These are phyloP conservation scores for Litsea cubeba DNA, from an alignment of 164 flowering plant genomes.

Conservation along the genomic window DNA sequence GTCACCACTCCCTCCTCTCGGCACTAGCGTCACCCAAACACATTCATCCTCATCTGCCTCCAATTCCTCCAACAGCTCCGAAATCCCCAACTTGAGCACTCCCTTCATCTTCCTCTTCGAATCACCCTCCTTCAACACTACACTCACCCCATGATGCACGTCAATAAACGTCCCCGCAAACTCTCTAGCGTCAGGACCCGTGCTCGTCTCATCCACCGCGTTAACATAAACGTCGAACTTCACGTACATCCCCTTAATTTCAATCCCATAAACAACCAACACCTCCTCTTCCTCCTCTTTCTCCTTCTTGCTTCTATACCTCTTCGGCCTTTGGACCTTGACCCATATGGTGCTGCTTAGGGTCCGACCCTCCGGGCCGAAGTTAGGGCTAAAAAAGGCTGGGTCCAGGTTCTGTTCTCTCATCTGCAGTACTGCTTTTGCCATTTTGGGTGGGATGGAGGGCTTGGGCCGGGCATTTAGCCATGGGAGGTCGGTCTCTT, in stretches of 20 bases:
- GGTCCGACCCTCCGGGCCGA: slow-evolving; percentile 12
- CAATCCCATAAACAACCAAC: slow-evolving; percentile 15
- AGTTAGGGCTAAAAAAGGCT: neutral
- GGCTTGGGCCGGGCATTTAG: slow-evolving; percentile 25
- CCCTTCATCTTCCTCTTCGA: slow-evolving; percentile 13
- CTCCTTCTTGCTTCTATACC: neutral
- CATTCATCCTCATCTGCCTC: slow-evolving; percentile 26
- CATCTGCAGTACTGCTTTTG: slow-evolving; percentile 14
- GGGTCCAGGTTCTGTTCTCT: neutral
- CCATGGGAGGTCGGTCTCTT: slow-evolving; percentile 14
- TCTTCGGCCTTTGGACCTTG: slow-evolving; percentile 5
- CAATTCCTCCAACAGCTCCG: slow-evolving; percentile 20
- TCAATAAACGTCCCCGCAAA: slow-evolving; percentile 26
- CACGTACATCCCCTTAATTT: slow-evolving; percentile 19
- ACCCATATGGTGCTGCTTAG: slow-evolving; percentile 10
- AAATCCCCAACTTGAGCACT: slow-evolving; percentile 21
- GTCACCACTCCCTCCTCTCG: slow-evolving; percentile 17
- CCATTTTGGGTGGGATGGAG: slow-evolving; percentile 19
- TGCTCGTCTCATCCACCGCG: slow-evolving; percentile 13
- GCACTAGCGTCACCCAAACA: slow-evolving; percentile 25
- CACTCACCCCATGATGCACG: slow-evolving; percentile 12
- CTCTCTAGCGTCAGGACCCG: slow-evolving; percentile 20
- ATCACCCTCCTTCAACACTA: slow-evolving; percentile 15
- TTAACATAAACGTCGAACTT: slow-evolving; percentile 26
- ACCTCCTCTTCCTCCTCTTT: slow-evolving; percentile 8